A percentile compares a stretch with the other conserved stretches of the same genome.
Conservation (phyloP, 148 eudicot species). For the Beta vulgaris region DNA sequence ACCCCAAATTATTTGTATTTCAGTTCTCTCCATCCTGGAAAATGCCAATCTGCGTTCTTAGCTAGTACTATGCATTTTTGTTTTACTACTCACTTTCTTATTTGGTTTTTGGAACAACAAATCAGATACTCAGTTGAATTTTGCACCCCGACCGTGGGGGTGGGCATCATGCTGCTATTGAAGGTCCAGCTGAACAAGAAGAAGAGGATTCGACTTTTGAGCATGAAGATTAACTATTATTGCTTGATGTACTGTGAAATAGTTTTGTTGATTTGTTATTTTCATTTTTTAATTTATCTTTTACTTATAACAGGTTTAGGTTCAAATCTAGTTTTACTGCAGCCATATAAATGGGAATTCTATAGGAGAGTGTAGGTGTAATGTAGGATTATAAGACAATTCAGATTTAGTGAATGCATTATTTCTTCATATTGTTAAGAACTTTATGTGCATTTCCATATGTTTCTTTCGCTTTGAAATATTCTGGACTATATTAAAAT, state of each 20-base stretch:
- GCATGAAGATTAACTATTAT: conserved; percentile 23
- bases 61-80: background rate
- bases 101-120: conserved; percentile 32
- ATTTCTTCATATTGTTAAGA: too few species aligned
- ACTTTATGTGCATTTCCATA: too few species aligned
- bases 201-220: conserved; percentile 22
- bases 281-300: too few species aligned
- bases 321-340: conserved; percentile 8
- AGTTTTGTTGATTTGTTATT: background rate
- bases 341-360: conserved; percentile 24
- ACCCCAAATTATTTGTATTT: background rate
- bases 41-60: too few species aligned
- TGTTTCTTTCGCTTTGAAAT: too few species aligned
- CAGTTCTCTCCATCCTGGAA: background rate
- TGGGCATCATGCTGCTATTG: conserved; percentile 36
- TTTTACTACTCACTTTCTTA: background rate
- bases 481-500: too few species aligned
- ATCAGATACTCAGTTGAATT: conserved; percentile 31
- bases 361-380: conserved; percentile 2
- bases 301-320: conserved; percentile 1
- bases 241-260: background rate
- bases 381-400: background rate
- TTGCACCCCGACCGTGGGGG: conserved; percentile 38
- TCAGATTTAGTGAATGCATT: too few species aligned
- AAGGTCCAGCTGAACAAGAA: conserved; percentile 40